A percentile compares a stretch with the other conserved stretches of the same genome.
phyloP scores from a whole-genome alignment of 441 rosid species.

The Croton setiger region DNA sequence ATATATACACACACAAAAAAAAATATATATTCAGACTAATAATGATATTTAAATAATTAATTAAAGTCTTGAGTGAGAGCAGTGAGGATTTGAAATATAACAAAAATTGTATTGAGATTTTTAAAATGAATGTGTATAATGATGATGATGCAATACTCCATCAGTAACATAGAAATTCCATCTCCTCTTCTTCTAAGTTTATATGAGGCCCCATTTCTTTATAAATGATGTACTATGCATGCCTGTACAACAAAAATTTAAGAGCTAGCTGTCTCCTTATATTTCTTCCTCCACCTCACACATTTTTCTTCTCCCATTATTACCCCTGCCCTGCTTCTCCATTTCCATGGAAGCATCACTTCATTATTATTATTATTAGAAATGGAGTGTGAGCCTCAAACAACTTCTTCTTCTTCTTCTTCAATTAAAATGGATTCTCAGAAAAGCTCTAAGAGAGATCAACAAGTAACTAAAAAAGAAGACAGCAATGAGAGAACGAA shows the following conservation, averaged over 20 bases:
- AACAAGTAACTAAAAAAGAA: slow-evolving; percentile 7
- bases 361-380: no score
- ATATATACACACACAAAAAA: no score
- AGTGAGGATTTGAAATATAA: no score
- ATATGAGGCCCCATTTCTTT: background rate
- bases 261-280: background rate
- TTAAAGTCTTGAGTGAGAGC: no score
- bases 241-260: background rate
- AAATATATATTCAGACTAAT: no score
- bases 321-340: background rate
- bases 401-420: background rate
- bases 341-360: background rate
- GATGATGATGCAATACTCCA: background rate
- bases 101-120: no score
- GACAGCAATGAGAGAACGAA: background rate
- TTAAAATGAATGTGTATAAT: no score
- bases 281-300: background rate
- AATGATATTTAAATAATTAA: no score
- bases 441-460: slow-evolving; percentile 12
- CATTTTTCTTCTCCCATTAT: background rate
- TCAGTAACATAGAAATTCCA: background rate
- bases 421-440: background rate
- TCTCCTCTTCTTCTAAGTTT: background rate
- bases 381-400: slow-evolving; percentile 17
- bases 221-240: background rate